phyloP scores from a whole-genome alignment of 1,139 yeast genomes.

The Zygosaccharomyces pseudobailii region DNA sequence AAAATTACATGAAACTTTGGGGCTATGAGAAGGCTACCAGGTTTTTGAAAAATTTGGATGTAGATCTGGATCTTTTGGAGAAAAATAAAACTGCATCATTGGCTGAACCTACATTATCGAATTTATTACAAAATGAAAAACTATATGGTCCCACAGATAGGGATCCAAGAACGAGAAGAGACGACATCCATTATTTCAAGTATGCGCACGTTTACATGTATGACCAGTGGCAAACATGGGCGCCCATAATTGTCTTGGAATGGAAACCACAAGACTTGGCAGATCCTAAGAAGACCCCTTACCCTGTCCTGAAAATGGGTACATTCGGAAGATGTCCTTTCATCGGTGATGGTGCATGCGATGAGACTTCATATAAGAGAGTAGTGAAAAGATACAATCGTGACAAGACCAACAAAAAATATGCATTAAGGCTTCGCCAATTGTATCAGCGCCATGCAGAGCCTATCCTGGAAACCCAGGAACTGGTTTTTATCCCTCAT shows the following conservation, averaged over 20 bases:
- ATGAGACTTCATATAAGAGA: slow-evolving; percentile 29
- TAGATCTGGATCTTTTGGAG: slow-evolving; percentile 35
- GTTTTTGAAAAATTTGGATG: slow-evolving; percentile 68
- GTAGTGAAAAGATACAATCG: slow-evolving; percentile 31
- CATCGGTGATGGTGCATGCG: slow-evolving; percentile 42
- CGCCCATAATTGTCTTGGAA: slow-evolving; percentile 81
- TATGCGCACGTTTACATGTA: slow-evolving; percentile 73
- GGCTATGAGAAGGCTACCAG: slow-evolving; percentile 78
- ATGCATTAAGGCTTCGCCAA: slow-evolving; percentile 30
- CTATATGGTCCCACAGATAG: slow-evolving; percentile 83
- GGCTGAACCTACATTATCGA: slow-evolving; percentile 44
- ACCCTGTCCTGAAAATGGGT: slow-evolving; percentile 43
- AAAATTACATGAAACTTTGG: slow-evolving; percentile 71
- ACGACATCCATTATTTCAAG: slow-evolving; percentile 78
- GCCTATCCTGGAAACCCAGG: slow-evolving; percentile 17
- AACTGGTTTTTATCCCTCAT: slow-evolving; percentile 23
- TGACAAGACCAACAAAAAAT: slow-evolving; percentile 29
- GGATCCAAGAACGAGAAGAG: slow-evolving; percentile 79
- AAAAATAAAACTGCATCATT: slow-evolving; percentile 12
- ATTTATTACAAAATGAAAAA: slow-evolving; percentile 77
- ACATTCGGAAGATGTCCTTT: slow-evolving; percentile 73
- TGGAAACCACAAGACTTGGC: slow-evolving; percentile 47
- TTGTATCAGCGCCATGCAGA: slow-evolving; percentile 30
- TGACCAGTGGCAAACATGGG: slow-evolving; percentile 70
- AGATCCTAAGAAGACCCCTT: slow-evolving; percentile 35